phyloP scores from a whole-genome alignment of 495 filamentous ascomycete genomes.

The Podospora tetraspora region DNA sequence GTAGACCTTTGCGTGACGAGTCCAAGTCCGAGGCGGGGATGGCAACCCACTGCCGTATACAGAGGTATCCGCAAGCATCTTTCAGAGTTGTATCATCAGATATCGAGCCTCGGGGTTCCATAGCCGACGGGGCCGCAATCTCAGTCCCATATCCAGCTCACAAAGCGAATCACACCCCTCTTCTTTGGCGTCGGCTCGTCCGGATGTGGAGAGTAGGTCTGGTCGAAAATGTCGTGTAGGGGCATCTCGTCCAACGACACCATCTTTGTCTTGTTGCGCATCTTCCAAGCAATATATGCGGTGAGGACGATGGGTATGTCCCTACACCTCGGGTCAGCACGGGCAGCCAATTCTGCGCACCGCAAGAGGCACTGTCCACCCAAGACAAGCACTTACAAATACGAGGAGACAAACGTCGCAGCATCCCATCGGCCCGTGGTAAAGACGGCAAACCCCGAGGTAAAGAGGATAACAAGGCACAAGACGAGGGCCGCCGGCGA shows the following conservation, averaged over 20 bases:
- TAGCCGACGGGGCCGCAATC: neutral
- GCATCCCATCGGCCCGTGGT: conserved; percentile 45
- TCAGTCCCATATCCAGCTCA: conserved; percentile 44
- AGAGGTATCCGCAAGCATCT: neutral
- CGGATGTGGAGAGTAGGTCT: conserved; percentile 26
- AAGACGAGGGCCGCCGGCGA: conserved; percentile 38
- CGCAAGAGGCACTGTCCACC: neutral
- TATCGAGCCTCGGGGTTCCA: neutral
- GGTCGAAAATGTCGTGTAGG: conserved; percentile 36
- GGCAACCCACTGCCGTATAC: neutral
- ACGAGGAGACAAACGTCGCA: conserved; percentile 43
- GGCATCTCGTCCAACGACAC: conserved; percentile 48
- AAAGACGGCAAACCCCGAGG: conserved; percentile 45
- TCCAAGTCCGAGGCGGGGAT: neutral
- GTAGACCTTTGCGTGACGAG: neutral
- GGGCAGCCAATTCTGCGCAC: neutral
- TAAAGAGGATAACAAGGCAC: conserved; percentile 45
- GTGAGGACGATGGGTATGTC: conserved; percentile 51
- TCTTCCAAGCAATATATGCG: conserved; percentile 53
- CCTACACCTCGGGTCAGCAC: conserved; percentile 21
- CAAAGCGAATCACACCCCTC: conserved; percentile 21
- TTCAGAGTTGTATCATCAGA: neutral
- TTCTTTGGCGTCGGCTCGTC: conserved; percentile 31
- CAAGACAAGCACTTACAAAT: conserved; percentile 36
- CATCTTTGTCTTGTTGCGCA: conserved; percentile 49